Evolutionary conservation across 345 rosid species (phyloP).

Genomic region (Ceriops zippeliana): DNA sequence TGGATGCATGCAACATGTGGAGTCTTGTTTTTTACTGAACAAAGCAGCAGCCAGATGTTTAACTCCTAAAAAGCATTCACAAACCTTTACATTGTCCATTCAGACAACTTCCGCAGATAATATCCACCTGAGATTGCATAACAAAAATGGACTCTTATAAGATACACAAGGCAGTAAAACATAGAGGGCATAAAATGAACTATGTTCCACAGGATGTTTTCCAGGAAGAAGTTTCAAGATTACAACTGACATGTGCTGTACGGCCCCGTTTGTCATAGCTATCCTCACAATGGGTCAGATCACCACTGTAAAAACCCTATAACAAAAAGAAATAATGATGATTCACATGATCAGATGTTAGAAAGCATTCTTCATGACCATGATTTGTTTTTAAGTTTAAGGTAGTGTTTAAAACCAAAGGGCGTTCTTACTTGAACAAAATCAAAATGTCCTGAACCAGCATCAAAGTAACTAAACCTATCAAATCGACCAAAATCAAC

Average conservation of each 20-base stretch:
- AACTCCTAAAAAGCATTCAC: conserved; percentile 21
- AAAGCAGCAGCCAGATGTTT: conserved; percentile 9
- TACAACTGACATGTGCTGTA: conserved; percentile 66
- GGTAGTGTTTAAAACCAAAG: conserved; percentile 1
- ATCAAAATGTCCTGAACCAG: conserved; percentile 55
- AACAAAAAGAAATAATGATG: conserved; percentile 16
- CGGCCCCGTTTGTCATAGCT: conserved; percentile 90
- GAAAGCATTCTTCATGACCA: neutral
- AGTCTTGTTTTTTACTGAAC: neutral
- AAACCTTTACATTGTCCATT: conserved; percentile 80
- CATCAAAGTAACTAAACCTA: conserved; percentile 53
- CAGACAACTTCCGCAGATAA: conserved; percentile 75
- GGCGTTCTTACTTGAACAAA: conserved; percentile 62
- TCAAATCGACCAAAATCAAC: conserved; percentile 74
- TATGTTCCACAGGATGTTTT: neutral
- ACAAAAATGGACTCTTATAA: neutral
- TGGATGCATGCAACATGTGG: too few species aligned
- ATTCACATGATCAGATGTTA: neutral
- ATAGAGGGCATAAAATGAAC: neutral
- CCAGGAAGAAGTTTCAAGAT: neutral
- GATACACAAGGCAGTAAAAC: neutral
- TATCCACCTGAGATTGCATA: conserved; percentile 54
- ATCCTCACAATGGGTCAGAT: conserved; percentile 63
- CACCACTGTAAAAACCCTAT: conserved; percentile 80
- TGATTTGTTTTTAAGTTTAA: conserved; percentile 5